Evolutionary conservation across 208 protist species (phyloP).

Genomic region (Crithidia thermophila): DNA sequence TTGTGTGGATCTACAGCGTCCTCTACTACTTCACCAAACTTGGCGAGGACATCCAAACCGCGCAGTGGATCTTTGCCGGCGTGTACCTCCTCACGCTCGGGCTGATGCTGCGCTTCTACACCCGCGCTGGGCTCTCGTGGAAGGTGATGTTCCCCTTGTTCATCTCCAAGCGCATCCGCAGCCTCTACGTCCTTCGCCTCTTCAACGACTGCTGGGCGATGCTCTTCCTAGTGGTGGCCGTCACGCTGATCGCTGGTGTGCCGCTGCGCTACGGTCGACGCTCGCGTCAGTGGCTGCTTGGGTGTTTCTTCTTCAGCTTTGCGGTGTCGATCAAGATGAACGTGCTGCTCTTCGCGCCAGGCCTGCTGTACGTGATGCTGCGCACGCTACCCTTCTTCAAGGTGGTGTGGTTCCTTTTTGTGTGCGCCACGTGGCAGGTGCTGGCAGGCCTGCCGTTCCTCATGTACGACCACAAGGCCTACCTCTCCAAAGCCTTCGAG

Average conservation of each 20-base stretch:
- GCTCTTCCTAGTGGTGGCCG: constrained; percentile 71
- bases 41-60: constrained; percentile 61
- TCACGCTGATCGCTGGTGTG: constrained; percentile 46
- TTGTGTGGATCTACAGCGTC: constrained; percentile 86
- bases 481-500: constrained; percentile 69
- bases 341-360: constrained; percentile 92
- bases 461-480: constrained; percentile 38
- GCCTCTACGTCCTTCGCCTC: constrained; percentile 83
- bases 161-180: constrained; percentile 84
- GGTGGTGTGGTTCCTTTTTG: constrained; percentile 54
- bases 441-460: constrained; percentile 70
- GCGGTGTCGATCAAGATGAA: constrained; percentile 97
- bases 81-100: constrained; percentile 71
- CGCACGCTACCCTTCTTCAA: constrained; percentile 51
- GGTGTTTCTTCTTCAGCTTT: constrained; percentile 72
- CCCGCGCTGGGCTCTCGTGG: constrained; percentile 30
- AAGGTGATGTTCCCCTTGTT: constrained; percentile 51
- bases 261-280: constrained; percentile 10
- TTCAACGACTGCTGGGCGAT: constrained; percentile 93
- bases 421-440: constrained; percentile 70
- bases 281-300: constrained; percentile 52
- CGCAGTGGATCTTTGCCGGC: constrained; percentile 74
- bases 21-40: constrained; percentile 80
- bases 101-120: constrained; percentile 55
- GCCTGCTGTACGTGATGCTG: constrained; percentile 75